phyloP scores from a whole-genome alignment of 495 filamentous ascomycete genomes.

The Sordaria brevicollis region DNA sequence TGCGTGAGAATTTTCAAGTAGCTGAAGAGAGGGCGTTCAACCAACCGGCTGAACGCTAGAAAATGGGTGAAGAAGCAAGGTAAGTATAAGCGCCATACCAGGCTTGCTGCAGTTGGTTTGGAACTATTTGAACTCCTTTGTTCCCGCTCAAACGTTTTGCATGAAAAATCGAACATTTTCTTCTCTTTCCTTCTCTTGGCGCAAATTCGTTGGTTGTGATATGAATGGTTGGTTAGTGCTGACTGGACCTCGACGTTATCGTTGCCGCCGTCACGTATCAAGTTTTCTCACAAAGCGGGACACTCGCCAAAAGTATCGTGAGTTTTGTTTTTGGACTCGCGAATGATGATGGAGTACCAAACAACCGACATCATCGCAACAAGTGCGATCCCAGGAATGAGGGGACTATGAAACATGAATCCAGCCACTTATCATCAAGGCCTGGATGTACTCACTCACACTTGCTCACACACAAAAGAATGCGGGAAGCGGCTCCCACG shows the following conservation, averaged over 20 bases:
- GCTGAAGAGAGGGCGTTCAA: neutral
- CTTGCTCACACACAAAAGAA: neutral
- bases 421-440: neutral
- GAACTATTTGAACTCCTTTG: neutral
- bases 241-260: neutral
- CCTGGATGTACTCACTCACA: neutral
- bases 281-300: neutral
- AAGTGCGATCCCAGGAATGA: neutral
- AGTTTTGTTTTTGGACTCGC: neutral
- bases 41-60: neutral
- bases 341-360: neutral
- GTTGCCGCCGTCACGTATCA: neutral
- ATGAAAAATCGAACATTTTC: neutral
- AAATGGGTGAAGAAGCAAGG: neutral
- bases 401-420: neutral
- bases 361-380: neutral
- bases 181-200: neutral
- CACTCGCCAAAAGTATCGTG: neutral
- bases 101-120: neutral
- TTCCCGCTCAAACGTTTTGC: neutral
- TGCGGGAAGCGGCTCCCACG: neutral
- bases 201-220: neutral
- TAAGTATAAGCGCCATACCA: neutral
- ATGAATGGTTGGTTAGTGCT: neutral
- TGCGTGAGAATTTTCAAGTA: neutral